phyloP scores from a whole-genome alignment of 352 stramenopile genomes.

The Achlya hypogyna region DNA sequence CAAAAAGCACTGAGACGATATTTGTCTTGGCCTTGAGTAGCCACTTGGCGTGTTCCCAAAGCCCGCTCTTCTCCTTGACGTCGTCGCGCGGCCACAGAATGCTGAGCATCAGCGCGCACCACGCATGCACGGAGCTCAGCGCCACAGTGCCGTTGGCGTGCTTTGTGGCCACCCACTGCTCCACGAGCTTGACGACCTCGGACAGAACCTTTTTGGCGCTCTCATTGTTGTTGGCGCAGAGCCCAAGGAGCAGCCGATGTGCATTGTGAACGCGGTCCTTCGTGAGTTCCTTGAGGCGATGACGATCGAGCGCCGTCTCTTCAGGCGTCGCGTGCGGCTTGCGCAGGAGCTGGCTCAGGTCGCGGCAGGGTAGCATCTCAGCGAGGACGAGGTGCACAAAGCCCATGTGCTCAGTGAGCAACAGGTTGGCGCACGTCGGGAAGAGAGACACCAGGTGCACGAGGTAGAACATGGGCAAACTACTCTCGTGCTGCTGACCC shows the following conservation, averaged over 20 bases:
- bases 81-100: constrained; percentile 62
- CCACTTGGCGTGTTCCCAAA: constrained; percentile 14
- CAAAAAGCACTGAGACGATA: constrained; percentile 64
- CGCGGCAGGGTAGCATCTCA: constrained; percentile 62
- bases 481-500: constrained; percentile 32
- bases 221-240: constrained; percentile 65
- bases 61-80: constrained; percentile 12
- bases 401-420: constrained; percentile 39
- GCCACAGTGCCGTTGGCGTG: constrained; percentile 29
- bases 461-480: constrained; percentile 58
- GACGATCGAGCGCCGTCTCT: constrained; percentile 18
- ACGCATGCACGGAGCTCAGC: constrained; percentile 71
- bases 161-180: constrained; percentile 40
- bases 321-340: constrained; percentile 26
- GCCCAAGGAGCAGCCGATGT: constrained; percentile 53
- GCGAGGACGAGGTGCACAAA: constrained; percentile 51
- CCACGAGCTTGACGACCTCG: constrained; percentile 61
- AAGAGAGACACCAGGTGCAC: constrained; percentile 67
- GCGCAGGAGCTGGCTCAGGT: constrained; percentile 52
- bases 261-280: constrained; percentile 52
- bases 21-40: constrained; percentile 56
- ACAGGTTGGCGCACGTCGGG: constrained; percentile 47
- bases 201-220: constrained; percentile 65
- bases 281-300: constrained; percentile 38
- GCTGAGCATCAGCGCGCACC: constrained; percentile 78